Base-by-base conservation (phyloP, 306 rosid species). In the Rosa chinensis region DNA sequence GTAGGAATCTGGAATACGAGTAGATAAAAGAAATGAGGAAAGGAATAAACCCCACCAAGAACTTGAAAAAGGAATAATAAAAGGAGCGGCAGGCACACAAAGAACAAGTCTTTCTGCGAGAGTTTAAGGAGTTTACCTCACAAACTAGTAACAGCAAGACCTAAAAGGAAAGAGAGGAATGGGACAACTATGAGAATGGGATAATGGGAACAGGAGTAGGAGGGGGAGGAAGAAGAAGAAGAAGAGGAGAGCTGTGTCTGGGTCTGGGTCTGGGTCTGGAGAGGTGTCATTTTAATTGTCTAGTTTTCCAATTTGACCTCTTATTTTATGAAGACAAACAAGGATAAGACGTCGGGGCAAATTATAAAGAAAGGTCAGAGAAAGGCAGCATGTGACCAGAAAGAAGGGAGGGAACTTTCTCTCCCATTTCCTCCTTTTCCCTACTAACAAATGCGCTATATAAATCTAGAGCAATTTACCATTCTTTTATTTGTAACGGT, bases 21-120 rank as follows among this genome's bases (percentile, higher is more conserved):
- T 25, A 48, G 49, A 77, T 66, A 84, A 68, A 73, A 77, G 84
- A 84, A 88, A 84, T 58, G 87, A 76, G 82, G 82, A 74, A 74
- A 86, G 83, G 88, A 91, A 88, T 87, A 84, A 89, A 88, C 91
- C 97, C 90, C 94, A 84, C 90, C 4, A 62, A 28, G 9, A 32
- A 32, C 37, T 2, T 32, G 37, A 32, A 32, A 32, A 32, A 32
- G 37, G 37, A 32, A 32, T 32, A 32, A 2, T 0, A 32, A 32
- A 32, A 32, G 0, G 20, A 1, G 42, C 1, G 69, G 43, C 16
- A 23, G 16, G 16, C 37, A 63, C 17, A 63, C 42, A 63, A 66
- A 37, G 47, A 66, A 37, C 47, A 66, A 66, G 70, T 66, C 70
- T 35, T 66, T 66, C 37, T 32, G 37, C 37, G 37, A 32, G 37